These are phyloP conservation scores for Alternaria brassicae DNA, from an alignment of 2,329 filamentous ascomycete species.

Conservation along the genomic window DNA sequence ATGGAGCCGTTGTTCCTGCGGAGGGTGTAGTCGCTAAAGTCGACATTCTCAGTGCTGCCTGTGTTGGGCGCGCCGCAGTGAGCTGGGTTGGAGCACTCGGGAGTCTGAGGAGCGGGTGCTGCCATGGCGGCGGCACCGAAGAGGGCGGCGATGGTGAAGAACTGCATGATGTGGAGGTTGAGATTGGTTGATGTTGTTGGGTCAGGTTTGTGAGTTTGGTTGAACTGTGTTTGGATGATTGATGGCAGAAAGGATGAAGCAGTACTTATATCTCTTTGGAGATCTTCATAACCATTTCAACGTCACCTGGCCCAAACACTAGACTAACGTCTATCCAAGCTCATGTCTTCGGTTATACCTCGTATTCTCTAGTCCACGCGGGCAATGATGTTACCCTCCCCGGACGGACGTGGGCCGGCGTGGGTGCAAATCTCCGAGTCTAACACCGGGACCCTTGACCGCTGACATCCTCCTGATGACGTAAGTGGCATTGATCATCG, in stretches of 20 bases:
- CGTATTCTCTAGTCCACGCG: conserved; percentile 3
- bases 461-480: background rate
- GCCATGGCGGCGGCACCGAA: conserved; percentile 30
- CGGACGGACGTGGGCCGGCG: background rate
- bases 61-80: conserved; percentile 22
- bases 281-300: conserved; percentile 1
- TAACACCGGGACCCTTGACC: background rate
- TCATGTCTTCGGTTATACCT: conserved; percentile 4
- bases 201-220: background rate
- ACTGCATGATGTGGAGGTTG: conserved; percentile 23
- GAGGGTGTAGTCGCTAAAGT: conserved; percentile 28
- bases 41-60: conserved; percentile 28
- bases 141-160: conserved; percentile 28
- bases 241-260: background rate
- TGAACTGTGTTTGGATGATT: conserved; percentile 2
- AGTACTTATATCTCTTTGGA: conserved; percentile 24
- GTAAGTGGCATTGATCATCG: conserved; percentile 5
- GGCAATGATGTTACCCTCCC: conserved; percentile 3
- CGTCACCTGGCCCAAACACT: conserved; percentile 12
- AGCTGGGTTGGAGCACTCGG: conserved; percentile 33
- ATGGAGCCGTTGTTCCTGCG: conserved; percentile 29
- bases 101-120: conserved; percentile 27
- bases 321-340: conserved; percentile 4
- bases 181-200: conserved; percentile 2
- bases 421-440: conserved; percentile 12